Conservation (phyloP, 257 asterid species). For the Nicotiana otophora region DNA sequence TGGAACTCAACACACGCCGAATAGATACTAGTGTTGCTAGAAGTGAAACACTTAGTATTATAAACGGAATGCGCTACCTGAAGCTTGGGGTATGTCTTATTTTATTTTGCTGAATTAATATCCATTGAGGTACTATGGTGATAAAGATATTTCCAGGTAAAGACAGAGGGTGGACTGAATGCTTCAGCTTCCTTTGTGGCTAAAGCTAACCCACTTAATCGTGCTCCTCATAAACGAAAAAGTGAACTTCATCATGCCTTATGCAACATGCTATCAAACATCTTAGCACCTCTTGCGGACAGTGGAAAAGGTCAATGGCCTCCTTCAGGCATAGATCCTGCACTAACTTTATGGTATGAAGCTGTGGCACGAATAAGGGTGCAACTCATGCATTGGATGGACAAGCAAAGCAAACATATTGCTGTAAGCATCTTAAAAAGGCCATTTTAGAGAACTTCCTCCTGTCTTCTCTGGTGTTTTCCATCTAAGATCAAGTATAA, state of each 20-base stretch:
- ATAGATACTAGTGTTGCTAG: constrained; percentile 90
- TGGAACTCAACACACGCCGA: constrained; percentile 93
- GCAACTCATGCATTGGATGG: constrained; percentile 95
- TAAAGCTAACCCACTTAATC: constrained; percentile 94
- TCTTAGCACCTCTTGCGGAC: constrained; percentile 93
- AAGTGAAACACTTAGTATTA: constrained; percentile 93
- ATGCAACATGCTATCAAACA: constrained; percentile 98
- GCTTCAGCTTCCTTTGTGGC: constrained; percentile 99
- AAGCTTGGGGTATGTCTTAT: constrained; percentile 82
- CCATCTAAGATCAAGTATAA: neutral
- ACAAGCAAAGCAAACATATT: constrained; percentile 95
- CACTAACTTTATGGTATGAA: constrained; percentile 93
- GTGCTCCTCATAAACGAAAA: constrained; percentile 95
- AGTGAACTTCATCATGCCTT: constrained; percentile 98
- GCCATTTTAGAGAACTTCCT: neutral
- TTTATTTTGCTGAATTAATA: constrained; percentile 19
- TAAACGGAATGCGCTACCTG: constrained; percentile 96
- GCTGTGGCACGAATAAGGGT: constrained; percentile 92
- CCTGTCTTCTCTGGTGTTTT: neutral
- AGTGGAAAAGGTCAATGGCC: constrained; percentile 99
- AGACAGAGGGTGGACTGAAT: constrained; percentile 90
- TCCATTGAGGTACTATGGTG: constrained; percentile 15
- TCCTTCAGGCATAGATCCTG: constrained; percentile 91
- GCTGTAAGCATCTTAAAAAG: constrained; percentile 48
- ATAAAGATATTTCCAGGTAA: constrained; percentile 58